Evolutionary conservation across 192 early-diverging fungal species (phyloP).

Genomic region (Oehlia diaphana): DNA sequence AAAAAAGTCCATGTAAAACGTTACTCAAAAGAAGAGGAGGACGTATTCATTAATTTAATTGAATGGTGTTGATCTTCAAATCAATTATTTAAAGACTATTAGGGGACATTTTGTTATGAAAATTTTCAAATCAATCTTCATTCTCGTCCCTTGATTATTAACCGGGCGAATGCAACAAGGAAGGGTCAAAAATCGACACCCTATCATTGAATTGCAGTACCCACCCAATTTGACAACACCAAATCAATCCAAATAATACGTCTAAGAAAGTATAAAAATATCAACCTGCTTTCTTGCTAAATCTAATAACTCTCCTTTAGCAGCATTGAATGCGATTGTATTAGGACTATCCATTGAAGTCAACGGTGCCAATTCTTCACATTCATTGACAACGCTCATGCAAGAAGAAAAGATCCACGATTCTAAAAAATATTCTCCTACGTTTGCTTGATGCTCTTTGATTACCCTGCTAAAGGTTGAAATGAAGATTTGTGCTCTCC

Average conservation of each 20-base stretch:
- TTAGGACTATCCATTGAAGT: conserved; percentile 42
- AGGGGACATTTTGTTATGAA: no score
- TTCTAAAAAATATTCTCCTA: conserved; percentile 65
- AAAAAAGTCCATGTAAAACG: background rate
- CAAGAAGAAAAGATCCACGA: conserved; percentile 83
- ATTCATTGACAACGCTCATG: conserved; percentile 73
- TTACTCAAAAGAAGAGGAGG: no score
- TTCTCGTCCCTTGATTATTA: no score
- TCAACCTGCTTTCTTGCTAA: conserved; percentile 75
- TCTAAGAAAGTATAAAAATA: background rate
- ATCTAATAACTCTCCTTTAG: conserved; percentile 74
- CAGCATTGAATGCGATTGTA: conserved; percentile 63
- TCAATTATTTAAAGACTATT: no score
- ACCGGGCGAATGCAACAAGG: no score
- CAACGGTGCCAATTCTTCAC: conserved; percentile 69
- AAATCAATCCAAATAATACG: background rate
- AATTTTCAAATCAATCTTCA: no score
- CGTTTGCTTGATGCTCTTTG: conserved; percentile 69
- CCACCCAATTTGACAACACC: background rate
- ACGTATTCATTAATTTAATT: background rate
- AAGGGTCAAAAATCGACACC: no score
- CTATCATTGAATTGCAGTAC: no score
- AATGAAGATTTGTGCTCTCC: conserved; percentile 74
- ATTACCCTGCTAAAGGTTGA: conserved; percentile 69
- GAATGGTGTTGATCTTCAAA: background rate